A percentile compares a stretch with the other conserved stretches of the same genome.
Conservation (phyloP, 176 grass and related monocot genomes). For the Guadua angustifolia region DNA sequence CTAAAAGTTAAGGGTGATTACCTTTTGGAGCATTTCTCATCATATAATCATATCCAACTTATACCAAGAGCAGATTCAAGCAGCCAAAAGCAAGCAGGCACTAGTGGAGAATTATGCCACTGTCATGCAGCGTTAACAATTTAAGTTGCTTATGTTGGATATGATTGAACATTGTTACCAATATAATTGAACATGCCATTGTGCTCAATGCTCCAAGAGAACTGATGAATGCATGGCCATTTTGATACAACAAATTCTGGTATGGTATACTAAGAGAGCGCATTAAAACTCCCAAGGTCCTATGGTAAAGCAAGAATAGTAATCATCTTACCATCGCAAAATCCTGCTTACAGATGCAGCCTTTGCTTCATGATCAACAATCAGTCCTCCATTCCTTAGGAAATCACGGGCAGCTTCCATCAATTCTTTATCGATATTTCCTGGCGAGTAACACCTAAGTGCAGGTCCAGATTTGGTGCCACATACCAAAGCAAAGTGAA, state of each 20-base stretch:
- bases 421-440: constrained; percentile 92
- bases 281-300: neutral
- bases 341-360: constrained; percentile 76
- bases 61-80: neutral
- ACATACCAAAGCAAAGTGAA: constrained; percentile 96
- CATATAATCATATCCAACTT: constrained; percentile 22
- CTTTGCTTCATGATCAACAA: constrained; percentile 73
- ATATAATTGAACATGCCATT: neutral
- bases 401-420: constrained; percentile 84
- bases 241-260: neutral
- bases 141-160: neutral
- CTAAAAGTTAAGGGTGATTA: neutral
- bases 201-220: neutral
- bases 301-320: constrained; percentile 32
- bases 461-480: constrained; percentile 87
- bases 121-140: neutral
- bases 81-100: neutral
- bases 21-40: neutral
- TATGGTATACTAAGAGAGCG: neutral
- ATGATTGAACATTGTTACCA: neutral
- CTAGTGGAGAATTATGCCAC: neutral
- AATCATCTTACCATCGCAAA: constrained; percentile 73
- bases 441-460: constrained; percentile 85
- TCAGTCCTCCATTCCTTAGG: constrained; percentile 76
- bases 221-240: neutral